Evolutionary conservation across 306 rosid genomes (phyloP).

Genomic region (Cucumis melo): DNA sequence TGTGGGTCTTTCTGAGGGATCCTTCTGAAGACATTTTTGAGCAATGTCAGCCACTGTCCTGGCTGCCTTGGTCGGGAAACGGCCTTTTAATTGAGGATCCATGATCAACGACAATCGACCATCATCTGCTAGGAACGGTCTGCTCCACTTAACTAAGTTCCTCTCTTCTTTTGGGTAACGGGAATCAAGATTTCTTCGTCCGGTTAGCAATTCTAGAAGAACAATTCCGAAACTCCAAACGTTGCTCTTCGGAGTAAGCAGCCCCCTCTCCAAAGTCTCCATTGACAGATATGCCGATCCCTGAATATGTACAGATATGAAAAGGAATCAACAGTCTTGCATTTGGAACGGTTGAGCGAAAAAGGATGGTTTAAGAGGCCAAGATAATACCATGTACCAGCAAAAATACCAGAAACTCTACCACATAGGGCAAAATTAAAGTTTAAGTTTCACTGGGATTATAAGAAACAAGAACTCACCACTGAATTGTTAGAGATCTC

Average conservation of each 20-base stretch:
- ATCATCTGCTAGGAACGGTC: constrained; percentile 77
- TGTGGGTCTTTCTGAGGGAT: constrained; percentile 88
- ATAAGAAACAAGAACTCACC: constrained; percentile 28
- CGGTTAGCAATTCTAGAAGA: constrained; percentile 86
- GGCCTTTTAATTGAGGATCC: constrained; percentile 87
- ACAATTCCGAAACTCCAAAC: constrained; percentile 92
- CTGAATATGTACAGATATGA: constrained; percentile 24
- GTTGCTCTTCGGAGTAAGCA: constrained; percentile 96
- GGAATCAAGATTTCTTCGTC: constrained; percentile 78
- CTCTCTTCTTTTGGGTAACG: constrained; percentile 94
- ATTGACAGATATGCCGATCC: constrained; percentile 81
- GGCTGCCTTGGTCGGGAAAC: constrained; percentile 86
- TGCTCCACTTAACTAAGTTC: constrained; percentile 91
- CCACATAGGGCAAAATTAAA: neutral
- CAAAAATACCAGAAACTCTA: neutral
- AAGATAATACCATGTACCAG: neutral
- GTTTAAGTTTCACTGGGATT: neutral
- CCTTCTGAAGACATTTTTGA: constrained; percentile 83
- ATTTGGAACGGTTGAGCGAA: neutral
- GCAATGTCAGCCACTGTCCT: constrained; percentile 79
- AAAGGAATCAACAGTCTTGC: neutral
- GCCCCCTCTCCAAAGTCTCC: constrained; percentile 89
- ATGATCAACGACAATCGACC: constrained; percentile 72
- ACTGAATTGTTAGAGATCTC: constrained; percentile 71
- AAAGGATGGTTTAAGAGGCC: neutral